Evolutionary conservation across 2,329 filamentous ascomycete species (phyloP).

Genomic region (Fusarium sp.): DNA sequence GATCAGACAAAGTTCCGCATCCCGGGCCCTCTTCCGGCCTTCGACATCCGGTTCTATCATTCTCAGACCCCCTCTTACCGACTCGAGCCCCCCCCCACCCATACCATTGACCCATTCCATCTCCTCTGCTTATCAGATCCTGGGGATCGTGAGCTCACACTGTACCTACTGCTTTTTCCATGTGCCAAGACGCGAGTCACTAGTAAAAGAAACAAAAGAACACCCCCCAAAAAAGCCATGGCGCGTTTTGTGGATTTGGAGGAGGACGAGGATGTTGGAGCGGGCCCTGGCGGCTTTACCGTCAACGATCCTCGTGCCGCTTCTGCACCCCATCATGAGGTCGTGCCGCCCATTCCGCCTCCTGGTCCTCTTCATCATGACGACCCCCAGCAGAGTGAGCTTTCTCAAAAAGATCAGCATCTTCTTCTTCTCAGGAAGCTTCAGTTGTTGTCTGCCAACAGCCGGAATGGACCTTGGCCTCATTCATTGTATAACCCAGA

Average conservation of each 20-base stretch:
- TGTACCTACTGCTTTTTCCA: constrained; percentile 13
- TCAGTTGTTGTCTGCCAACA: constrained; percentile 36
- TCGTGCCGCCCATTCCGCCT: constrained; percentile 35
- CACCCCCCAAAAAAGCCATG: constrained; percentile 30
- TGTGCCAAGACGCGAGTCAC: constrained; percentile 18
- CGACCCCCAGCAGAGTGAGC: constrained; percentile 29
- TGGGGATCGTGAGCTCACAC: constrained; percentile 30
- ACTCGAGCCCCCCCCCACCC: not conserved
- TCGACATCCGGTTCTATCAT: constrained; percentile 37
- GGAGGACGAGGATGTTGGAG: constrained; percentile 37
- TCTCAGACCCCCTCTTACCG: constrained; percentile 22
- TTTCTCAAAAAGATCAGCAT: constrained; percentile 41
- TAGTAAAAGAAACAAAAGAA: constrained; percentile 6
- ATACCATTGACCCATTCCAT: constrained; percentile 20
- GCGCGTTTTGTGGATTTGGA: constrained; percentile 46
- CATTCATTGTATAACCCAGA: constrained; percentile 39
- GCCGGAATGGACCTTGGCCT: constrained; percentile 43
- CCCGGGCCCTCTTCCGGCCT: constrained; percentile 32
- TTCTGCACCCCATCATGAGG: constrained; percentile 38
- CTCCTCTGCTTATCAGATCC: constrained; percentile 43
- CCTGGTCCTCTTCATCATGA: constrained; percentile 38
- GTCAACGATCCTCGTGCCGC: constrained; percentile 27
- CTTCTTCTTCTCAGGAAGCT: constrained; percentile 41
- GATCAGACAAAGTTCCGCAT: constrained; percentile 18
- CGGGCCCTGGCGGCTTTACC: constrained; percentile 28